These are phyloP conservation scores for Lepiota brunneoincarnata DNA, from an alignment of 768 basidiomycete genomes.

Conservation along the genomic window DNA sequence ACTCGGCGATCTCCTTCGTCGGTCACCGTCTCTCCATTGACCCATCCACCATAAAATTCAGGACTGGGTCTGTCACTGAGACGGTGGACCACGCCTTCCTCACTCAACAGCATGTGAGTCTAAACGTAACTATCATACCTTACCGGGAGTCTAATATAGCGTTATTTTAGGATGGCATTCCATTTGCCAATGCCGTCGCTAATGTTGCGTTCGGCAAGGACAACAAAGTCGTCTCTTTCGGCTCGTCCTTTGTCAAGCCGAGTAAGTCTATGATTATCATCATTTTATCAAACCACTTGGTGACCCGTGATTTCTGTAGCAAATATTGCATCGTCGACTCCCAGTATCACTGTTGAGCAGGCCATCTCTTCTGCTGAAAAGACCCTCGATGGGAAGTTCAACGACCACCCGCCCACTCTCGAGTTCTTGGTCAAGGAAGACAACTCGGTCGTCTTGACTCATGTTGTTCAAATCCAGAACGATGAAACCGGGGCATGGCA, in stretches of 20 bases:
- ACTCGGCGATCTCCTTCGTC: slow-evolving; percentile 28
- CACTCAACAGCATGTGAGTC: slow-evolving; percentile 27
- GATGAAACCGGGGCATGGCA: slow-evolving; percentile 41
- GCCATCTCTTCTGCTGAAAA: slow-evolving; percentile 35
- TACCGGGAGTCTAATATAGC: background rate
- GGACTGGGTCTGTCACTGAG: slow-evolving; percentile 20
- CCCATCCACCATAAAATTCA: slow-evolving; percentile 19
- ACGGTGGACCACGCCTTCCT: slow-evolving; percentile 24
- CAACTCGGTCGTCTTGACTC: slow-evolving; percentile 35
- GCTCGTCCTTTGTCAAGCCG: slow-evolving; percentile 28
- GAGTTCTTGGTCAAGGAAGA: slow-evolving; percentile 42
- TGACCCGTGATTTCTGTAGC: slow-evolving; percentile 26
- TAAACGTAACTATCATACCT: background rate
- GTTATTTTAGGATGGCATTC: slow-evolving; percentile 26
- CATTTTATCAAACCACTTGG: slow-evolving; percentile 31
- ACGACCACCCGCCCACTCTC: slow-evolving; percentile 32
- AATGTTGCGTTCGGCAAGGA: slow-evolving; percentile 33
- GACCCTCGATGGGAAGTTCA: slow-evolving; percentile 35
- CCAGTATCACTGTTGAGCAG: slow-evolving; percentile 31
- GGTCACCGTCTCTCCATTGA: slow-evolving; percentile 19
- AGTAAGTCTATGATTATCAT: slow-evolving; percentile 18
- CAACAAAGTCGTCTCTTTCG: slow-evolving; percentile 28
- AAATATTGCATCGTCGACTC: slow-evolving; percentile 34
- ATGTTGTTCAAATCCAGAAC: slow-evolving; percentile 37
- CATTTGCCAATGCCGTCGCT: slow-evolving; percentile 38